These are phyloP conservation scores for Neophaeococcomyces mojaviensis DNA, from an alignment of 2,329 filamentous ascomycete species.

Conservation along the genomic window DNA sequence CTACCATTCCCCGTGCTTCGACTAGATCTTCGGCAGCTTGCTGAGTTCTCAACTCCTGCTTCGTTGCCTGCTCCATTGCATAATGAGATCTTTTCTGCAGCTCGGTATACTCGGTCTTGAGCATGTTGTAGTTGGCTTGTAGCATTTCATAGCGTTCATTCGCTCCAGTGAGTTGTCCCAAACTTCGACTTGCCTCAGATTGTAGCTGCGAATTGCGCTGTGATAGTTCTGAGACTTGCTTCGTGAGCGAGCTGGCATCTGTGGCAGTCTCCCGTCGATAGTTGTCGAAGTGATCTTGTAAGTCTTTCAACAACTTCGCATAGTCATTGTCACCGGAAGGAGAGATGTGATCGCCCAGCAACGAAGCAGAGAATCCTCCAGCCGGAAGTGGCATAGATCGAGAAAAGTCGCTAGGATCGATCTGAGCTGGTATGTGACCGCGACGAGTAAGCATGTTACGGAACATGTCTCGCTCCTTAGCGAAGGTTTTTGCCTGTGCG, in stretches of 20 bases:
- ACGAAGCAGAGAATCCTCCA: slow-evolving; percentile 22
- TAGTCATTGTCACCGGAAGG: slow-evolving; percentile 55
- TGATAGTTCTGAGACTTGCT: slow-evolving; percentile 74
- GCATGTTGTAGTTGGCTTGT: slow-evolving; percentile 74
- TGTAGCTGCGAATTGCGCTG: slow-evolving; percentile 76
- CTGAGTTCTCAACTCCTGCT: slow-evolving; percentile 82
- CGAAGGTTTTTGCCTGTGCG: slow-evolving; percentile 82
- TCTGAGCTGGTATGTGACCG: slow-evolving; percentile 52
- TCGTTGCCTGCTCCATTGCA: slow-evolving; percentile 74
- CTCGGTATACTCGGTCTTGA: slow-evolving; percentile 78
- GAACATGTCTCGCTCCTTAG: slow-evolving; percentile 96
- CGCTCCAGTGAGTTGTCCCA: slow-evolving; percentile 73
- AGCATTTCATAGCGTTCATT: slow-evolving; percentile 83
- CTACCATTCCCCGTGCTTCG: slow-evolving; percentile 70
- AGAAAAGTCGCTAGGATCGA: slow-evolving; percentile 63
- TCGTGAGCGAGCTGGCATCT: slow-evolving; percentile 72
- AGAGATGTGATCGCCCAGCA: slow-evolving; percentile 19
- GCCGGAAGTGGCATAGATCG: slow-evolving; percentile 55
- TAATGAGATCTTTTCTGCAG: slow-evolving; percentile 73
- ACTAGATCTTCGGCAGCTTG: slow-evolving; percentile 90
- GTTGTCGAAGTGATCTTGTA: slow-evolving; percentile 82
- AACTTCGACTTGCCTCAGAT: slow-evolving; percentile 69
- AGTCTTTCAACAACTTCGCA: slow-evolving; percentile 70
- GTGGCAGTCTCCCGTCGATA: slow-evolving; percentile 79
- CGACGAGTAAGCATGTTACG: slow-evolving; percentile 81